Conservation (phyloP, 176 grass and related monocot genomes). For the Areca catechu region DNA sequence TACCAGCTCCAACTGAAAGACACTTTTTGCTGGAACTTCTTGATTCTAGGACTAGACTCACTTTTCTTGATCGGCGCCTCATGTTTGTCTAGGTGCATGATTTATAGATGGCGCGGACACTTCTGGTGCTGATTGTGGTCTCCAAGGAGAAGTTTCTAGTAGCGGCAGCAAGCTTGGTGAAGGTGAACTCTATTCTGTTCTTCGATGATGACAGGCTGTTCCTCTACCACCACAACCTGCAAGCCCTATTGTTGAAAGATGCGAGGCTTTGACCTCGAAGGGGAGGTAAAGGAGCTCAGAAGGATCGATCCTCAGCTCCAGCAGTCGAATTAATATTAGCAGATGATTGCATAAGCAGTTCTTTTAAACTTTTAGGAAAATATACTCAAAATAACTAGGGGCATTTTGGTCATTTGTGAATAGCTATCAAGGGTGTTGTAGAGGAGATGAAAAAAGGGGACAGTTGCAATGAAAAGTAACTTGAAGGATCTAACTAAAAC, state of each 20-base stretch:
- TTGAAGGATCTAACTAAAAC: too few relatives aligned
- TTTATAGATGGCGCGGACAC: slow-evolving; percentile 67
- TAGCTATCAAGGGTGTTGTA: too few relatives aligned
- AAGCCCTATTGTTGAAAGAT: slow-evolving; percentile 57
- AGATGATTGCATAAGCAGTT: too few relatives aligned
- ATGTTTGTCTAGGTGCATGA: slow-evolving; percentile 52
- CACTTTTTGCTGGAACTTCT: slow-evolving; percentile 72
- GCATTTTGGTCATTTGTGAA: too few relatives aligned
- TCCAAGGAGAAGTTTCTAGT: slow-evolving; percentile 50
- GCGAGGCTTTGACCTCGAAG: slow-evolving; percentile 1
- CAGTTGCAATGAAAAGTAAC: too few relatives aligned
- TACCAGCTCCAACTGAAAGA: slow-evolving; percentile 79
- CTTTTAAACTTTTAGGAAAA: too few relatives aligned
- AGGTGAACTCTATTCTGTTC: slow-evolving; percentile 44
- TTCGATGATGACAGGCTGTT: slow-evolving; percentile 86
- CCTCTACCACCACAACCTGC: slow-evolving; percentile 65
- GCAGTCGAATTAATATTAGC: neutral
- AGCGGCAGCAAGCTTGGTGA: slow-evolving; percentile 45
- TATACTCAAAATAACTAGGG: too few relatives aligned
- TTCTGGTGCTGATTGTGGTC: slow-evolving; percentile 55
- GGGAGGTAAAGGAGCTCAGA: slow-evolving; percentile 42
- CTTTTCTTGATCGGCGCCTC: slow-evolving; percentile 89
- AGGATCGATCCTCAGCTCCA: neutral
- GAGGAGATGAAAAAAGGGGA: too few relatives aligned
- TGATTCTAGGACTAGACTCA: slow-evolving; percentile 27